A percentile compares a stretch with the other conserved stretches of the same genome.
Conservation (phyloP, 495 filamentous ascomycete species). For the Pyrenula massariospora region DNA sequence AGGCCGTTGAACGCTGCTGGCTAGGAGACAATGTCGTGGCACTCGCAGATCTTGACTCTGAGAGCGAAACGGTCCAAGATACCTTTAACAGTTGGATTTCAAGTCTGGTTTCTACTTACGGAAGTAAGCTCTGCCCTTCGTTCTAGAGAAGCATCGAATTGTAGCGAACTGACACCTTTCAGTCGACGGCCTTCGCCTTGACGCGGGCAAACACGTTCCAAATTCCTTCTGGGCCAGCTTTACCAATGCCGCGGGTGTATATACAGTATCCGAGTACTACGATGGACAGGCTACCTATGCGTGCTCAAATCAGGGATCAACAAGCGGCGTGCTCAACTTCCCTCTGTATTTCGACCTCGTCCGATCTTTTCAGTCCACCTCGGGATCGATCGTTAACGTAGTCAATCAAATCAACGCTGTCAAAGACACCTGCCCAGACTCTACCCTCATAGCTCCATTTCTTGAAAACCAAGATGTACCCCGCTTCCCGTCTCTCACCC, state of each 20-base stretch:
- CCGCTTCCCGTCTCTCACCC: slow-evolving; percentile 48
- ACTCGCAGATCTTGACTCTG: slow-evolving; percentile 61
- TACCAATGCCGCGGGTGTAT: slow-evolving; percentile 53
- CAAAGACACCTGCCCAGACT: slow-evolving; percentile 42
- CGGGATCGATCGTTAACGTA: slow-evolving; percentile 44
- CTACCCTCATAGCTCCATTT: slow-evolving; percentile 59
- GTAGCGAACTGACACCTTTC: slow-evolving; percentile 1
- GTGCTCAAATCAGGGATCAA: slow-evolving; percentile 50
- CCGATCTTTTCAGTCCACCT: slow-evolving; percentile 47
- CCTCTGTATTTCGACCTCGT: slow-evolving; percentile 51
- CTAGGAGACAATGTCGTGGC: slow-evolving; percentile 46
- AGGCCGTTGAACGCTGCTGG: slow-evolving; percentile 51
- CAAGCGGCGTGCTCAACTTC: slow-evolving; percentile 59
- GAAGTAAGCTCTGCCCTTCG: slow-evolving; percentile 19
- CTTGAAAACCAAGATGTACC: slow-evolving; percentile 70
- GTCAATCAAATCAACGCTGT: slow-evolving; percentile 47
- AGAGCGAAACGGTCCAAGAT: slow-evolving; percentile 38
- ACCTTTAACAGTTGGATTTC: slow-evolving; percentile 58
- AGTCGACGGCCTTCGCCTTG: slow-evolving; percentile 69
- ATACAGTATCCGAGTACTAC: slow-evolving; percentile 57
- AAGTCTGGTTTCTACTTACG: slow-evolving; percentile 52
- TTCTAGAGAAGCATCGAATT: not conserved
- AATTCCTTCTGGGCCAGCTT: slow-evolving; percentile 59
- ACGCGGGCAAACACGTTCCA: slow-evolving; percentile 63
- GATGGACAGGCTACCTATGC: slow-evolving; percentile 49